phyloP scores from a whole-genome alignment of 768 basidiomycete genomes.

The Roridomyces roridus region DNA sequence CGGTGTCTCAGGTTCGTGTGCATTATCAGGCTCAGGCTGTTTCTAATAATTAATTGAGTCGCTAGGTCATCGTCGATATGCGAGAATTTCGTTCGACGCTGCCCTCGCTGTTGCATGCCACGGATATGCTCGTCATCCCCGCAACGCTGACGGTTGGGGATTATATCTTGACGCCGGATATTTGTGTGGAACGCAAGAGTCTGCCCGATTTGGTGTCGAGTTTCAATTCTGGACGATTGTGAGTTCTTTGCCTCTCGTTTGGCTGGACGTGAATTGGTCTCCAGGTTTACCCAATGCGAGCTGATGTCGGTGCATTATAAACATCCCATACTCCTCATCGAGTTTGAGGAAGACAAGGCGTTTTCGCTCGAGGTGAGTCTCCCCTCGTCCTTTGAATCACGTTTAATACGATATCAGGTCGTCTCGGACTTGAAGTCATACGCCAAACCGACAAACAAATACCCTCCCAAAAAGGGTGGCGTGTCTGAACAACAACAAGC shows the following conservation, averaged over 20 bases:
- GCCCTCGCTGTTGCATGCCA: conserved; percentile 88
- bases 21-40: not conserved
- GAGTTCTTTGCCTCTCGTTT: conserved; percentile 39
- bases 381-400: not conserved
- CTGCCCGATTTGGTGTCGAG: conserved; percentile 90
- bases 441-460: conserved; percentile 65
- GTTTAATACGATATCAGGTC: conserved; percentile 42
- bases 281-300: conserved; percentile 96
- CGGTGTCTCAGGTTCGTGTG: conserved; percentile 69
- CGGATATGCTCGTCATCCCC: conserved; percentile 81
- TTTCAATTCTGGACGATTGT: conserved; percentile 95
- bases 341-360: conserved; percentile 97
- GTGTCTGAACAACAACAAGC: conserved; percentile 39
- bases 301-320: conserved; percentile 97
- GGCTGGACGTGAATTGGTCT: not conserved
- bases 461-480: conserved; percentile 45
- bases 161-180: conserved; percentile 93
- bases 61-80: conserved; percentile 93
- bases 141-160: conserved; percentile 95
- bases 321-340: conserved; percentile 89
- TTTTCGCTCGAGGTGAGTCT: conserved; percentile 83
- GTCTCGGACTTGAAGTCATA: conserved; percentile 73
- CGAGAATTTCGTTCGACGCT: conserved; percentile 94
- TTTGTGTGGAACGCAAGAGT: conserved; percentile 96
- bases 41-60: not conserved